Base-by-base conservation (phyloP, 2,329 filamentous ascomycete species). In the Penicillium vulpinum region DNA sequence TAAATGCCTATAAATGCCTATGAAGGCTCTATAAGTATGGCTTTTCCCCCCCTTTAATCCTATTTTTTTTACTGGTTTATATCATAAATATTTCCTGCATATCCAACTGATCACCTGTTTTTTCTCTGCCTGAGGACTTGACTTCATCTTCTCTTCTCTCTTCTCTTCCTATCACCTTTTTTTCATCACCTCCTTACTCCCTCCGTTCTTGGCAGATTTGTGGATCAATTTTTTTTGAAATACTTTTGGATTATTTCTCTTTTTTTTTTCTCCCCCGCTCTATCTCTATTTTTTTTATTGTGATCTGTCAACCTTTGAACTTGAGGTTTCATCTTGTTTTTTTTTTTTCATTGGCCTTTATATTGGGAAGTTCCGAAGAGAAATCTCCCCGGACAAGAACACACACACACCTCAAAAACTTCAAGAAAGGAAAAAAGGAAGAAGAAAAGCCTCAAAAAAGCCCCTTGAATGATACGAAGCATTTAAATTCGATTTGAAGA, bases 141-240 rank as follows among this genome's bases (percentile, higher is more conserved):
- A 7, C 33, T 7, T 21, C 15, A 16, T 35, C 21, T 5, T 49
- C 46, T 28, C 22, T 13, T 36, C 31, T 45, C 11, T 6, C n/a
- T n/a, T 24, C 10, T 18, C 22, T 16, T n/a, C 22, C 8, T n/a
- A 4, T 28, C 24, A 31, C 28, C 22, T 13, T 6, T 21, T 4
- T 36, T 13, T 15, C 41, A 24, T 47, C 45, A 39, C 49, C 58
- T 57, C 59, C 61, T 62, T 62, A 61, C 61, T 62, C 58, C 55
- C 54, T 54, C 46, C 41, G 53, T 61, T 62, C 61, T 63, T 63
- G 61, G 61, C 61, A 52, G 49, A 28, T 51, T 28, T 53, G 56
- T 61, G 61, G 59, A 62, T 47, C 53, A 44, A 55, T 63, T 59
- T 55, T 55, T 51, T 54, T 61, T 56, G 51, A 46, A 62, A 35